Base-by-base conservation (phyloP, 2,329 filamentous ascomycete species). In the Hypomyces perniciosus region DNA sequence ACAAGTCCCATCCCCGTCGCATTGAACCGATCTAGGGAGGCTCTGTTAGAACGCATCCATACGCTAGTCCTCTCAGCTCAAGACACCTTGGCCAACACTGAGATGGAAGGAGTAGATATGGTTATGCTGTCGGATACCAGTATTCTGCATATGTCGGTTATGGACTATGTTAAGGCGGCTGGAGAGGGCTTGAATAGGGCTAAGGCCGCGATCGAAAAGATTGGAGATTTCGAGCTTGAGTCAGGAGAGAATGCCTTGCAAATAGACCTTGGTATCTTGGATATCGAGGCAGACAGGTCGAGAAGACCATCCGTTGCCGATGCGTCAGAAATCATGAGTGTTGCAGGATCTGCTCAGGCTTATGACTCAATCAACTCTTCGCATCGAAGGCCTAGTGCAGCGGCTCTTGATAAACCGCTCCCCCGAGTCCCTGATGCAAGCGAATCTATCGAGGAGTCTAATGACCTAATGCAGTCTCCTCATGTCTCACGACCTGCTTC, bases 141-240 rank as follows among this genome's bases (percentile, higher is more conserved):
- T 57, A 78, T 84, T 29, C 76, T 96, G 38, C 79, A 93, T 31
- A 76, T 80, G 54, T 88, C 90, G 20, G 90, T 90, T 7, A 96
- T 90, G 6, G 84, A 82, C 53, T 96, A 91, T 64, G 91, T 99
- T 28, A 85, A 90, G 59, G 87, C 89, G 26, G 90, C 91, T 41
- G 92, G 92, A 38, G 90, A 96, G 59, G 96, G 92, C 67, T 87
- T 96, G 20, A 85, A 87, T 6, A 92, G 91, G 69, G 86, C 91
- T 8, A 90, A 90, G 61, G 78, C 82, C 64, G 83, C 95, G 41
- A 86, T 99, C 52, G 90, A 96, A 68, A 80, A 86, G 54, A 90
- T 93, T 56, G 90, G 91, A 20, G 91, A 96, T 66, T 95, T 96
- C 57, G 90, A 96, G 66, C 83, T 91, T 58, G 89, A 95, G 65